A percentile compares a stretch with the other conserved stretches of the same genome.
Evolutionary conservation across 2,329 filamentous ascomycete species (phyloP).

Genomic region (Penicillium sp.): DNA sequence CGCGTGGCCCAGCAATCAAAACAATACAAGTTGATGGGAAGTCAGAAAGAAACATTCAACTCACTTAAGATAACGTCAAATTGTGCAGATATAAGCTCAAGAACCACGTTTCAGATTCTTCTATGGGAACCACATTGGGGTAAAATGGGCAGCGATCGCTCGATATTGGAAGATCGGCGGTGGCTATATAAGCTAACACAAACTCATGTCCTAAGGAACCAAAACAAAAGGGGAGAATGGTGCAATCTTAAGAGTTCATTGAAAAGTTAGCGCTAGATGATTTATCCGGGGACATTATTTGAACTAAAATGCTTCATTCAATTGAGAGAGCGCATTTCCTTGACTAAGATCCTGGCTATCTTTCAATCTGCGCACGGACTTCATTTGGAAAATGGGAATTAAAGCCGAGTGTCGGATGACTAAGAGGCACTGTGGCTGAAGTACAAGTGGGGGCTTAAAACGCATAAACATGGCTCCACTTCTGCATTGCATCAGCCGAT

Average conservation of each 20-base stretch:
- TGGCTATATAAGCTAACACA: neutral
- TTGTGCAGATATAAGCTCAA: neutral
- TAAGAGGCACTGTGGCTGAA: neutral
- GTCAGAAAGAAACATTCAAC: neutral
- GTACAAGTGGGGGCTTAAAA: neutral
- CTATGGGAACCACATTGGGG: neutral
- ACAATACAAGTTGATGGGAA: neutral
- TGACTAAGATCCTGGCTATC: neutral
- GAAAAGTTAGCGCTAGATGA: neutral
- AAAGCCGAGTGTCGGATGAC: neutral
- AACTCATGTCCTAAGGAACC: neutral
- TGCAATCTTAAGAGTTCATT: neutral
- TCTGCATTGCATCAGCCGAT: constrained; percentile 10
- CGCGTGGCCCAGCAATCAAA: neutral
- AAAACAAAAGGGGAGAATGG: too few relatives aligned
- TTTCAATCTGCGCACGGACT: neutral
- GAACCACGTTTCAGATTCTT: neutral
- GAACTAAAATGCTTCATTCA: neutral
- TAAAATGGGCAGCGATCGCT: neutral
- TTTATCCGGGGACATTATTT: neutral
- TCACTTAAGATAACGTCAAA: neutral
- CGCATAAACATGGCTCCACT: neutral
- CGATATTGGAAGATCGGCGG: neutral
- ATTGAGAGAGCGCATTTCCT: neutral
- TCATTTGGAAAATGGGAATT: neutral